These are phyloP conservation scores for Fusarium brachygibbosum DNA, from an alignment of 2,329 filamentous ascomycete genomes.

Conservation along the genomic window DNA sequence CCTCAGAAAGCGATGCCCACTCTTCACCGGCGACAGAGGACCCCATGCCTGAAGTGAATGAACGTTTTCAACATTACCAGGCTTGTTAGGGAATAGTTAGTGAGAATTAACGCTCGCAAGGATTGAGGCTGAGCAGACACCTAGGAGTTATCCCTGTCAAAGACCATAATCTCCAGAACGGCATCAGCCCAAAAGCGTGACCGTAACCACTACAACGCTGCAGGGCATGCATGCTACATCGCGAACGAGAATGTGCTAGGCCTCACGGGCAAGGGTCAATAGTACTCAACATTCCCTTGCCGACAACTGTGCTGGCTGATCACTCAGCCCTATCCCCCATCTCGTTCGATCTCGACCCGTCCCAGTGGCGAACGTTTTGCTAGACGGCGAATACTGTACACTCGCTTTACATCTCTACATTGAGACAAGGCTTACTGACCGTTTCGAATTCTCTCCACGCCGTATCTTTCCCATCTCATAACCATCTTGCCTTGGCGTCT, in stretches of 20 bases:
- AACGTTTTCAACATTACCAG: background rate
- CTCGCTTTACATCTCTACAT: slow-evolving; percentile 11
- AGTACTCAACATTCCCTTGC: slow-evolving; percentile 1
- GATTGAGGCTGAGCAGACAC: slow-evolving; percentile 37
- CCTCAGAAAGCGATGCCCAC: slow-evolving; percentile 21
- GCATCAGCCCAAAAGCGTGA: slow-evolving; percentile 26
- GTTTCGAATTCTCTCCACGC: slow-evolving; percentile 19
- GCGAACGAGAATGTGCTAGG: slow-evolving; percentile 12
- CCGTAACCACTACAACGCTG: slow-evolving; percentile 29
- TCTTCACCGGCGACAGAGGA: slow-evolving; percentile 16
- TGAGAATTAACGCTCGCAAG: slow-evolving; percentile 14
- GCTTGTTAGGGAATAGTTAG: background rate
- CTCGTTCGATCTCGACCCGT: slow-evolving; percentile 17
- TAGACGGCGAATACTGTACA: slow-evolving; percentile 14
- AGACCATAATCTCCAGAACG: slow-evolving; percentile 10
- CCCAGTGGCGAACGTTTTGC: slow-evolving; percentile 31
- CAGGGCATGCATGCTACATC: slow-evolving; percentile 30
- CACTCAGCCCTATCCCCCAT: slow-evolving; percentile 44
- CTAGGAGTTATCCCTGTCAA: slow-evolving; percentile 17
- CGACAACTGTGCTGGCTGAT: slow-evolving; percentile 34
- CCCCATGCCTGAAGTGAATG: slow-evolving; percentile 11
- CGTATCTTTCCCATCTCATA: slow-evolving; percentile 11
- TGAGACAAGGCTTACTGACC: slow-evolving; percentile 19
- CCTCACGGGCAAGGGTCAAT: slow-evolving; percentile 23
- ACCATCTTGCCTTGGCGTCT: slow-evolving; percentile 8